Percentiles rank a stretch among this genome's conserved stretches.
phyloP scores from a whole-genome alignment of 768 basidiomycete species.

The Leccinum subgranulosum region DNA sequence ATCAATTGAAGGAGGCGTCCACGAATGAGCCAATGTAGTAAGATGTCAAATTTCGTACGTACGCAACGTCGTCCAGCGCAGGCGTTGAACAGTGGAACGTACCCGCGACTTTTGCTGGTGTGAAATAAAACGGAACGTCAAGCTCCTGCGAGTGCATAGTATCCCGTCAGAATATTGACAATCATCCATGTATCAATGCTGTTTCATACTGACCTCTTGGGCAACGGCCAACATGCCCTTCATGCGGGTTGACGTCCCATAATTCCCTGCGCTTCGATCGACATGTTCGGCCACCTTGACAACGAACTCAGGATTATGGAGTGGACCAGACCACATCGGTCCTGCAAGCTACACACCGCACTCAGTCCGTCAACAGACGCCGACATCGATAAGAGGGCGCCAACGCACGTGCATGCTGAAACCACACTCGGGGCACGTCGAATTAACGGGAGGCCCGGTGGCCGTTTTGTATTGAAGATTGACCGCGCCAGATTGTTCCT shows the following conservation, averaged over 20 bases:
- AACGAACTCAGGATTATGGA: constrained; percentile 79
- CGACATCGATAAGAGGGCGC: constrained; percentile 15
- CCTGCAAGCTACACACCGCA: constrained; percentile 65
- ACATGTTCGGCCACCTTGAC: constrained; percentile 73
- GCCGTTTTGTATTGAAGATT: constrained; percentile 72
- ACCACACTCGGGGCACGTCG: constrained; percentile 81
- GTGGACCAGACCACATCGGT: constrained; percentile 93
- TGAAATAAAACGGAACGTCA: constrained; percentile 80
- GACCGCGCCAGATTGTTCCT: constrained; percentile 50
- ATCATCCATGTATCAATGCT: neutral
- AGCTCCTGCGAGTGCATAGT: constrained; percentile 54
- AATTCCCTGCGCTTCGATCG: constrained; percentile 55
- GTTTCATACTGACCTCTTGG: constrained; percentile 63
- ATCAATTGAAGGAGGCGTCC: neutral
- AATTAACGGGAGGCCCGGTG: constrained; percentile 60
- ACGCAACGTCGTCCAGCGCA: constrained; percentile 73
- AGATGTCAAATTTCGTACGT: constrained; percentile 27
- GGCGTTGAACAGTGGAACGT: constrained; percentile 82
- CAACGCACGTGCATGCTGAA: constrained; percentile 63
- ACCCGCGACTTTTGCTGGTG: constrained; percentile 73
- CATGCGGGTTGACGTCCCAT: constrained; percentile 82
- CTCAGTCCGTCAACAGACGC: neutral
- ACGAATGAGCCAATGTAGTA: neutral
- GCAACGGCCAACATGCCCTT: constrained; percentile 94
- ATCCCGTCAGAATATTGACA: neutral